phyloP scores from a whole-genome alignment of 1,284 basidiomycete species.

The Heterobasidion irregulare region DNA sequence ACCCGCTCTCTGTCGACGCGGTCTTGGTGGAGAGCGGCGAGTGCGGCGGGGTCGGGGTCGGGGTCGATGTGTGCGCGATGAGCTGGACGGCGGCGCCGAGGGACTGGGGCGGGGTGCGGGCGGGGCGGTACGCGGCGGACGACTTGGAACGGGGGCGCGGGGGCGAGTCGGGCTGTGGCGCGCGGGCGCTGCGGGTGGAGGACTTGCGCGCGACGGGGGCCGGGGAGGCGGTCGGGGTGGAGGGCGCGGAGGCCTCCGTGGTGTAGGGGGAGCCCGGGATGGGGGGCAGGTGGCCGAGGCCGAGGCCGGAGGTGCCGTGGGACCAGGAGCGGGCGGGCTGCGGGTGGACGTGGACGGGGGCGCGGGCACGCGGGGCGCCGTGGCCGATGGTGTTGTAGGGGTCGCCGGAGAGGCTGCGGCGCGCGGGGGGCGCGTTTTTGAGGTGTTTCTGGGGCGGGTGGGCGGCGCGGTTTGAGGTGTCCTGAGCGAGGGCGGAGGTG shows the following conservation, averaged over 20 bases:
- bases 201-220: background rate
- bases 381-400: constrained; percentile 14
- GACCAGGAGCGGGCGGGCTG: constrained; percentile 4
- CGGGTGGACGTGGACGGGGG: background rate
- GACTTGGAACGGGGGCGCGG: background rate
- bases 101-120: constrained; percentile 25
- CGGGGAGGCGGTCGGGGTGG: background rate
- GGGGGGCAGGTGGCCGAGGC: constrained; percentile 35
- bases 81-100: constrained; percentile 31
- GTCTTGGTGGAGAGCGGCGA: constrained; percentile 4
- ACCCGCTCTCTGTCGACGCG: constrained; percentile 11
- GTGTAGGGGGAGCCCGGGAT: constrained; percentile 53
- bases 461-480: constrained; percentile 7
- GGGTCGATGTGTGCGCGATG: constrained; percentile 7
- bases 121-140: constrained; percentile 2
- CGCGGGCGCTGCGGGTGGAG: background rate
- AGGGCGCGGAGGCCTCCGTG: constrained; percentile 27
- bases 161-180: background rate
- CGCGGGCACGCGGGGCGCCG: background rate
- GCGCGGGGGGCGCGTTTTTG: constrained; percentile 17
- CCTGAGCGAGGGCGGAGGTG: constrained; percentile 7
- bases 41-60: constrained; percentile 6
- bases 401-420: constrained; percentile 32
- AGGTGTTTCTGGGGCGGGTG: constrained; percentile 20
- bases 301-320: constrained; percentile 8